A percentile compares a stretch with the other conserved stretches of the same genome.
Conservation (phyloP, 192 early-diverging fungal genomes). For the Gigaspora rosea region DNA sequence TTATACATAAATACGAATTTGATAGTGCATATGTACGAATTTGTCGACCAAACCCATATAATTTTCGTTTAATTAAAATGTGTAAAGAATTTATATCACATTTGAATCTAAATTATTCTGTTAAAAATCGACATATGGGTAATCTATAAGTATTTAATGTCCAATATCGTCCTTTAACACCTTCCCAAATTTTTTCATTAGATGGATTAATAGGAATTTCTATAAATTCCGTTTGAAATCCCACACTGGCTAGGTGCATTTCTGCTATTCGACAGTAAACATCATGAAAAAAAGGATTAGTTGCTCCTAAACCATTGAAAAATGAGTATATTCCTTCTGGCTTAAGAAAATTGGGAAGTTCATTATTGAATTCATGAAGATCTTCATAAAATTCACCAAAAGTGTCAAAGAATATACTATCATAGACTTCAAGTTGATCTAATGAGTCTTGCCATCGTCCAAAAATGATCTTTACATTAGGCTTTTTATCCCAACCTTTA, state of each 20-base stretch:
- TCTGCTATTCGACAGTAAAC: constrained; percentile 87
- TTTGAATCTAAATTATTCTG: not conserved
- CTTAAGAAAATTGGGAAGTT: constrained; percentile 71
- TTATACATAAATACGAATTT: too few species aligned
- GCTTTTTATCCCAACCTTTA: constrained; percentile 85
- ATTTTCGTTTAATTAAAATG: too few species aligned
- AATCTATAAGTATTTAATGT: constrained; percentile 70
- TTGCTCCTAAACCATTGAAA: constrained; percentile 94
- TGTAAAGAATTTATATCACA: too few species aligned
- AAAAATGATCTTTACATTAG: constrained; percentile 82
- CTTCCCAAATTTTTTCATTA: constrained; percentile 87
- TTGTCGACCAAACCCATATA: too few species aligned
- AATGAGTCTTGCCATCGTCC: constrained; percentile 92
- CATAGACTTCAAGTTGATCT: constrained; percentile 73
- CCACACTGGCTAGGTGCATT: constrained; percentile 78
- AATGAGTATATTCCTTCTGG: constrained; percentile 85
- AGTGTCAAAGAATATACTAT: constrained; percentile 95
- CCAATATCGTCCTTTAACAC: constrained; percentile 79
- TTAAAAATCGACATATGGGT: constrained; percentile 66
- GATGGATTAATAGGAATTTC: constrained; percentile 74
- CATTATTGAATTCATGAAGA: constrained; percentile 68
- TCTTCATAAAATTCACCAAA: constrained; percentile 95
- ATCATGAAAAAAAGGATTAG: constrained; percentile 95
- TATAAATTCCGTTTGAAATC: constrained; percentile 73
- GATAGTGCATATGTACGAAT: too few species aligned